These are phyloP conservation scores for Aschersonia sp. DNA, from an alignment of 2,329 filamentous ascomycete species.

Conservation along the genomic window DNA sequence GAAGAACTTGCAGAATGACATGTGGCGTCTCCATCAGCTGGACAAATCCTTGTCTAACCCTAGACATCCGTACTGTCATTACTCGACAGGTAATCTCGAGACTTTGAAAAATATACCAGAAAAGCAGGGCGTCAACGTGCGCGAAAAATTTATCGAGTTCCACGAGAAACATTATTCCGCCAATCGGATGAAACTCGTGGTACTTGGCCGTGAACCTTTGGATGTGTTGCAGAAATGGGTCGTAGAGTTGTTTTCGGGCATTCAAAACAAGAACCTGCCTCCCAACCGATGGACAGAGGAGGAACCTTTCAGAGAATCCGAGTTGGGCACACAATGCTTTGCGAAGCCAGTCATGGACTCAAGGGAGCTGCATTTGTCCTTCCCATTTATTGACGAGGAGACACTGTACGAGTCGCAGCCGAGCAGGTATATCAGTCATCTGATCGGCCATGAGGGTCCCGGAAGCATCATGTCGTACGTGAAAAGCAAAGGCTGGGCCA, in stretches of 20 bases:
- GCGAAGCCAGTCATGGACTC: constrained; percentile 87
- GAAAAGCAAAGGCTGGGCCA: constrained; percentile 83
- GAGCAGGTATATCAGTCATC: constrained; percentile 71
- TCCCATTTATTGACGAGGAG: constrained; percentile 78
- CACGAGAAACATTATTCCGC: constrained; percentile 82
- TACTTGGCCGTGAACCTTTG: constrained; percentile 67
- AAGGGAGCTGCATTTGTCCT: constrained; percentile 63
- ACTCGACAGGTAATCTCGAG: constrained; percentile 79
- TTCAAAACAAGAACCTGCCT: constrained; percentile 68
- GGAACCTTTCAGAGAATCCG: constrained; percentile 31
- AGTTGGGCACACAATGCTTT: constrained; percentile 57
- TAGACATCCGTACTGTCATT: constrained; percentile 78
- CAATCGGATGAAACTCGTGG: constrained; percentile 84
- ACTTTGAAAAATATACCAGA: constrained; percentile 74
- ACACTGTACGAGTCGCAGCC: constrained; percentile 66
- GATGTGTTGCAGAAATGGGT: constrained; percentile 78
- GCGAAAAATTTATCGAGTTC: constrained; percentile 86
- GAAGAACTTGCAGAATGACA: constrained; percentile 87
- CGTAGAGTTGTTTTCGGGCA: constrained; percentile 63
- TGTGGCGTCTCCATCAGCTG: constrained; percentile 76
- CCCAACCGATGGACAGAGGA: constrained; percentile 40
- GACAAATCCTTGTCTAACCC: constrained; percentile 81
- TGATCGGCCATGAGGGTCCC: constrained; percentile 85
- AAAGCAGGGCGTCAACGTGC: constrained; percentile 65
- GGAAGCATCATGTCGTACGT: constrained; percentile 84